phyloP scores from a whole-genome alignment of 2,329 filamentous ascomycete genomes.

The Ascochyta viciae-villosae region DNA sequence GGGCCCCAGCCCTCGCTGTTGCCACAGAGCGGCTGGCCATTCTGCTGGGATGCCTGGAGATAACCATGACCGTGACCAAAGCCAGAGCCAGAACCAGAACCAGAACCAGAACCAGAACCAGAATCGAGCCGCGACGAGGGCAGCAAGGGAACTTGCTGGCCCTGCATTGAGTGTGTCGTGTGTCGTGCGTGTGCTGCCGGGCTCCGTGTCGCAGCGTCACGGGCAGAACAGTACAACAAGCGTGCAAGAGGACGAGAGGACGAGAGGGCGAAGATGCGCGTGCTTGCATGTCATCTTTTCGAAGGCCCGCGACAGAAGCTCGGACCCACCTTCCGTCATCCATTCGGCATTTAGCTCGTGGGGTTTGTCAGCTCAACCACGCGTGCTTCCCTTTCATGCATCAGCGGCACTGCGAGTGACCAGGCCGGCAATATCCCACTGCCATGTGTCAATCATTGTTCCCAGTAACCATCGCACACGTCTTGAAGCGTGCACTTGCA shows the following conservation, averaged over 20 bases:
- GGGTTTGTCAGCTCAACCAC: constrained; percentile 6
- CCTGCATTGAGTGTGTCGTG: constrained; percentile 45
- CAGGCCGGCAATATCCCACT: not conserved
- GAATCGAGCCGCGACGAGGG: constrained; percentile 32
- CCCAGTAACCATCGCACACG: not conserved
- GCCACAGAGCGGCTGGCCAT: constrained; percentile 78
- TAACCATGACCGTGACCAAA: constrained; percentile 50
- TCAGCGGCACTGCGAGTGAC: not conserved
- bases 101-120: constrained; percentile 20
- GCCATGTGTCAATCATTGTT: no score
- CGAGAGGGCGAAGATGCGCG: constrained; percentile 2
- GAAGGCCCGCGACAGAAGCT: constrained; percentile 8
- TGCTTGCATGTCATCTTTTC: constrained; percentile 11
- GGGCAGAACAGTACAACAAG: constrained; percentile 18
- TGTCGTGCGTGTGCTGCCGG: constrained; percentile 25
- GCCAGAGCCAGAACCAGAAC: no score
- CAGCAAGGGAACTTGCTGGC: constrained; percentile 46
- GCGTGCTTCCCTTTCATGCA: not conserved
- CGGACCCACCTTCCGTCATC: constrained; percentile 14
- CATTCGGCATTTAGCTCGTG: constrained; percentile 7
- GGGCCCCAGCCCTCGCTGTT: constrained; percentile 96
- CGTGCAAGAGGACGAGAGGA: constrained; percentile 1
- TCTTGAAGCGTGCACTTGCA: no score
- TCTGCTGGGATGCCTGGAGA: constrained; percentile 56
- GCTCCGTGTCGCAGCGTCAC: constrained; percentile 34